Base-by-base conservation (phyloP, 1,284 basidiomycete species). In the Tremellales sp. region DNA sequence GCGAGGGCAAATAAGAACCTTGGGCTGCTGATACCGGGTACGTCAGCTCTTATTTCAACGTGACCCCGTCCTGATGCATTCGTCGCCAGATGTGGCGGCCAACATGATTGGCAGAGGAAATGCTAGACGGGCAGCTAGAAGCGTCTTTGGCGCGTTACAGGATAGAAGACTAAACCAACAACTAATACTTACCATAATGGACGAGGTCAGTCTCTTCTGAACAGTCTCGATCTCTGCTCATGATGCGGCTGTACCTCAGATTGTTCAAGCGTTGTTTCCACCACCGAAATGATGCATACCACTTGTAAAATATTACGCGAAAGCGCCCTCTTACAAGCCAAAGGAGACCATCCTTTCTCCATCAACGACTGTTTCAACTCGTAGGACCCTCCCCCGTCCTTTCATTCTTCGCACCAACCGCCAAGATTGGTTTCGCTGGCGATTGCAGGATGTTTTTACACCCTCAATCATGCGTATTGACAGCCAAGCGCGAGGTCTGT, bases 61-160 rank as follows among this genome's bases (percentile, higher is more conserved):
- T 31, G 29, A 19, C 14, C 16, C 2, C 5, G 10, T 28, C 10
- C 21, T 41, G 12, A 28, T 47, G 1, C 14, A 46, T 7, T 8
- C 7, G 3, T 36, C 27, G 24, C 3, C 53, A 91, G 94, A 97
- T 61, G 73, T 97, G 38, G 91, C 88, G 25, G 89, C 93, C 5
- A 97, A 94, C 63, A 89, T 97, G 83, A 94, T 97, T 54, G 94
- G 94, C 8, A 79, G 91, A 21, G 85, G 88, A 2, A 97, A 97
- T 66, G 91, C 93, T 9, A 80, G 91, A 6, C 79, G 90, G 36
- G 94, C 92, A 5, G 91, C 93, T 3, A 79, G 90, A 40, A 79
- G 89, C 41, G 85, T 94, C 51, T 97, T 97, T 65, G 84, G 90
- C 2, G 87, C 93, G 1, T 69, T 97, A 37, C 94, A 97, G 70